Base-by-base conservation (phyloP, 257 asterid species). In the Solanum sejunctum region DNA sequence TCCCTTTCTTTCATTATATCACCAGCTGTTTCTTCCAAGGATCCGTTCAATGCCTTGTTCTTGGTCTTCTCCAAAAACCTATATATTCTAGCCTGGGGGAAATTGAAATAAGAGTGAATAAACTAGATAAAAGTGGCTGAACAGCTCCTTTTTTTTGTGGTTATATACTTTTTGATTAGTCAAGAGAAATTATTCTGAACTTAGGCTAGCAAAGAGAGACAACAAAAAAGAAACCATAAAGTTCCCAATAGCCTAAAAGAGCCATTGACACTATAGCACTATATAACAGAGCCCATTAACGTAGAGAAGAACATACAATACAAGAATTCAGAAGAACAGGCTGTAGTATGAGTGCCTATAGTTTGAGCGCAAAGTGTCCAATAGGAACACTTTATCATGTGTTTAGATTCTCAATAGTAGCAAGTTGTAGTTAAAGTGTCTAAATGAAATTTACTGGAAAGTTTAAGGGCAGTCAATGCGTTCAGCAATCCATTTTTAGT, bases 61-160 rank as follows among this genome's bases (percentile, higher is more conserved):
- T 97, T 95, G 75, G 93, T 82, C 84, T 83, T 94, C 88, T 91
- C 96, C 86, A 97, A 89, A 87, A 95, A 97, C 83, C 87, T 90
- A 87, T 95, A 92, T 88, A 97, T 97, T 88, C 97, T 91, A 82
- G 77, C 97, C 99, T 95, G 96, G 87, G 70, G 60, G 83, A 73
- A 84, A 89, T 84, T 26, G 82, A 81, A 84, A 67, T 52, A 86
- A 71, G 41, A 66, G 83, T n/a, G 79, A 82, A 69, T 84, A 66
- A 88, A 83, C 20, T 5, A 83, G 51, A 54, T 47, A 26, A 72
- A 58, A 16, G 21, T 83, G 82, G 61, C 61, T 23, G 63, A 77
- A 77, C 63, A 77, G 82, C 43, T 77, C 82, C 51, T 8, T 73
- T 75, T 47, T 12, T 3, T 32, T 32, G 0, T 28, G 36, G 20